Base-by-base conservation (phyloP, 73 alveolate species). In the Paramecium primaurelia region DNA sequence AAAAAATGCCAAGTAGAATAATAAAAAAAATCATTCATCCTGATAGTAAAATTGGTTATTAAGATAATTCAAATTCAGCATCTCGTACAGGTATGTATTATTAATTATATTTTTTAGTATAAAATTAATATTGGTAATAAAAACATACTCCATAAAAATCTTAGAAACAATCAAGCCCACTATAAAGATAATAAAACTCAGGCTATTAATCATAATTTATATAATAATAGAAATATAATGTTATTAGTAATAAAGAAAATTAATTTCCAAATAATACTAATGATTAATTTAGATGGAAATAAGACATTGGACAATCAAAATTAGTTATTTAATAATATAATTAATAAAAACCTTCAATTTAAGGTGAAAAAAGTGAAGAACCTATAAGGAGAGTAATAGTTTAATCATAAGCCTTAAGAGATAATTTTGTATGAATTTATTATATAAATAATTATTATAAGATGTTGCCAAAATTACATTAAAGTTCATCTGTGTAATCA, bases 51-150 rank as follows among this genome's bases (percentile, higher is more conserved):
- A 58, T 80, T 7, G 91, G 49, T 6, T 18, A 80, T 80, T 45
- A 80, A 26, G 91, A 80, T 4, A 8, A 20, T n/a, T 80, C 91
- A 25, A 20, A 45, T 80, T 80, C 91, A 45, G 58, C 91, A 45
- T 80, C 91, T 9, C 20, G 91, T 44, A 80, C 45, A 36, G 37
- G 91, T 80, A 73, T 36, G 16, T 12, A 45, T 14, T 44, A 20
- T 80, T 6, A 14, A 16, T 44, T 20, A 22, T 45, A 45, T 45
- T n/a, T 45, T 20, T 80, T n/a, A 54, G 69, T n/a, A 18, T 3
- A 54, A 54, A 54, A 54, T 54, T 18, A 16, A 8, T 18, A 18
- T 18, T 18, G 25, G 20, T 14, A 18, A 54, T 54, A 2, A 54
- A 54, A 54, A 18, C 22, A 54, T 8, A 54, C 69, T n/a, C 69